Evolutionary conservation across 78 protist genomes (phyloP), one percentile per base, ranked within the genome.

Genomic region (Cavenderia fasciculata): DNA sequence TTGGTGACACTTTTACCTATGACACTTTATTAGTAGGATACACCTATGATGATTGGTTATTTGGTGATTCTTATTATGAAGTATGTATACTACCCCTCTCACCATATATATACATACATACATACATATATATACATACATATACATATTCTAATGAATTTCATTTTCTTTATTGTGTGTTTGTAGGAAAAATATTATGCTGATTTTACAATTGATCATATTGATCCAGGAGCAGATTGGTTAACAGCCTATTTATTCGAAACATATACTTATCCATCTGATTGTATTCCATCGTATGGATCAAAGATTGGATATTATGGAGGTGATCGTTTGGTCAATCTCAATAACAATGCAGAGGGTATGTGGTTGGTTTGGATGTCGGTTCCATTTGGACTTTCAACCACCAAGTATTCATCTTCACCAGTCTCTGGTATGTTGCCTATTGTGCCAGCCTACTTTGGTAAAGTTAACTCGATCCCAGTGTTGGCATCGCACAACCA

Each of bases 401-500:
- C 27, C 7, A 56, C 14, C 14, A 56, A 56, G 14, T 12, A 12
- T 25, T 56, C 10, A 56, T n/a, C n/a, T n/a, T n/a, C 92, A 44
- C 92, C 92, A 59, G 79, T 74, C 21, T 70, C 92, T 41, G 79
- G 82, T 65, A 46, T 71, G 57, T 29, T 85, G 0, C 77, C 92
- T 33, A 71, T 85, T n/a, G 40, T 61, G 14, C 21, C 27, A 1
- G 78, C 68, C 1, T 29, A 47, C 1, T n/a, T 31, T 7, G 82
- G 77, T 25, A 25, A 51, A 31, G 12, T 29, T 0, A 73, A 71
- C 18, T 12, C 0, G 6, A 61, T 73, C 31, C 69, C 40, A 62
- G 59, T 56, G 1, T 7, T 43, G 1, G 73, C 82, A 10, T 23
- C 69, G 0, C 49, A 59, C 4, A n/a, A n/a, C n/a, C n/a, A n/a